Evolutionary conservation across 2,329 filamentous ascomycete species (phyloP), one percentile per base, ranked within the genome.

Genomic region (Clarireedia hainanense): DNA sequence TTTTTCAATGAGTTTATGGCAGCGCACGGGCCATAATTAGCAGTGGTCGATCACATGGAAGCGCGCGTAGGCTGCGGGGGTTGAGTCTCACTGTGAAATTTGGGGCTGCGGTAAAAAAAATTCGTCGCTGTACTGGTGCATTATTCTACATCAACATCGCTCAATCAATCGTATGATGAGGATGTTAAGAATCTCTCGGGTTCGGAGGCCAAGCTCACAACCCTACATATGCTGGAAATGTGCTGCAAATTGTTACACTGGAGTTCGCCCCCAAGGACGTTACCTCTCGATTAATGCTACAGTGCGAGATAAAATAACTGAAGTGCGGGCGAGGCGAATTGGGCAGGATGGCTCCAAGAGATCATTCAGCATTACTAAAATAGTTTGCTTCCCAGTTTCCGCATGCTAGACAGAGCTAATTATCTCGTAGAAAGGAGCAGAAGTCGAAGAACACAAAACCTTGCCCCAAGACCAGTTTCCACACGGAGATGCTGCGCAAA

Each of bases 161-260:
- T 20, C 20, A 20, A 20, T 37, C 34, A 17, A 55, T 23, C 43
- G 23, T 50, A 20, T n/a, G 27, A 34, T 17, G 15, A 59, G 27
- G 47, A 69, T 68, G 66, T 54, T 68, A 20, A 59, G 58, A 7
- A 51, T 56, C 48, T 55, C 58, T 23, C 47, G 50, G 36, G 30
- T 52, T 23, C 56, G 56, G 30, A 58, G 37, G 39, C 54, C 58
- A 17, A 54, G 40, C n/a, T 37, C 43, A 12, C 48, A 58, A 49
- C 37, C 58, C 23, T 62, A 61, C 57, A 49, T 66, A 15, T 68
- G 65, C 52, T 64, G 61, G 59, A 58, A 58, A 59, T 68, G 65
- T 58, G 50, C 60, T 6, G 55, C 60, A 47, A 64, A 53, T 58
- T 42, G 53, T 27, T 50, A 50, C 51, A 50, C 51, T 4, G 43